Evolutionary conservation across 2,329 filamentous ascomycete species (phyloP).

Genomic region (Aspergillus glaucus): DNA sequence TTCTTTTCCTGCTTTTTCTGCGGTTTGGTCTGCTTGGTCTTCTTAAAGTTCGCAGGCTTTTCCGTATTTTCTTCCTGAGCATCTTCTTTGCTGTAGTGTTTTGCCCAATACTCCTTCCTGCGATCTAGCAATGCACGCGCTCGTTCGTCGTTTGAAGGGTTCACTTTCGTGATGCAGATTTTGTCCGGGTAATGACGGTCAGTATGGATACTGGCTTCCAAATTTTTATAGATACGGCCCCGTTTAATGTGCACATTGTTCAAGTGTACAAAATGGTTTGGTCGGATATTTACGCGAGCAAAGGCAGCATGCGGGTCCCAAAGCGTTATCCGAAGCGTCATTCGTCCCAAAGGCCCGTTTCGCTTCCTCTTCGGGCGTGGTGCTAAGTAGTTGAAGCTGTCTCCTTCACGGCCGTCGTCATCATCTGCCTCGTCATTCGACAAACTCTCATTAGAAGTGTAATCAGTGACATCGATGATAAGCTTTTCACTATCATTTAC

Average conservation of each 20-base stretch:
- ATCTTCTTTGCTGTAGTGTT: conserved; percentile 33
- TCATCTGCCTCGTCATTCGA: conserved; percentile 46
- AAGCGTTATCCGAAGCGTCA: conserved; percentile 64
- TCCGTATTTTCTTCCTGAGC: conserved; percentile 27
- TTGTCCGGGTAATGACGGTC: conserved; percentile 50
- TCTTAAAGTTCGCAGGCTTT: conserved; percentile 9
- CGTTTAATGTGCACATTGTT: conserved; percentile 66
- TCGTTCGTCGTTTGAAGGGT: conserved; percentile 40
- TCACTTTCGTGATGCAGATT: conserved; percentile 53
- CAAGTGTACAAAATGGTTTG: conserved; percentile 59
- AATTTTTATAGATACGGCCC: conserved; percentile 44
- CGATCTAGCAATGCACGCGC: conserved; percentile 56
- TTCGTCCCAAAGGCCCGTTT: conserved; percentile 67
- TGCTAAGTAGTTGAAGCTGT: conserved; percentile 50
- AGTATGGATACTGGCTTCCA: conserved; percentile 67
- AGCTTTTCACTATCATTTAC: conserved; percentile 40
- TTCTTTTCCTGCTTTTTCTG: conserved; percentile 17
- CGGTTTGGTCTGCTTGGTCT: conserved; percentile 28
- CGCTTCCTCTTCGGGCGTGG: conserved; percentile 43
- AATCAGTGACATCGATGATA: conserved; percentile 74
- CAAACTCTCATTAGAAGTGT: conserved; percentile 64
- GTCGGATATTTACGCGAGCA: conserved; percentile 50
- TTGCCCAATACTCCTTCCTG: conserved; percentile 58
- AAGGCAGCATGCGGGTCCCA: conserved; percentile 61
- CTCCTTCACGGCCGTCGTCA: conserved; percentile 42